Evolutionary conservation across 129 eudicot genomes (phyloP).

Genomic region (Centaurea solstitialis): DNA sequence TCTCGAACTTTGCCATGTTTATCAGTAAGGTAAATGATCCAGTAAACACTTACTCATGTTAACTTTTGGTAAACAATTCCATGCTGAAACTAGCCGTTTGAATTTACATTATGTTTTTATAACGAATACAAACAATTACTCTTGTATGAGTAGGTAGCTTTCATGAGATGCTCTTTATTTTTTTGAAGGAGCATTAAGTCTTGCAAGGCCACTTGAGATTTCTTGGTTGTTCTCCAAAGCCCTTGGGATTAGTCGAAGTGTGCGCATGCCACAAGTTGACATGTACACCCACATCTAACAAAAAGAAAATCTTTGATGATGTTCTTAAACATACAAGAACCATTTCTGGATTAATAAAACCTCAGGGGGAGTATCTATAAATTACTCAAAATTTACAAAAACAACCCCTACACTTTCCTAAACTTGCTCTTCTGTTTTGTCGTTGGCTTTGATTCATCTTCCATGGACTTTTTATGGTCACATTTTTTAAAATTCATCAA

Average conservation of each 20-base stretch:
- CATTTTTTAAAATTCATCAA: conserved; percentile 1
- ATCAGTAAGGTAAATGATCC: too few relatives aligned
- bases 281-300: neutral
- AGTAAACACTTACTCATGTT: too few relatives aligned
- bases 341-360: neutral
- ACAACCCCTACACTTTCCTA: conserved; percentile 16
- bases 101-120: too few relatives aligned
- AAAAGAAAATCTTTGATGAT: neutral
- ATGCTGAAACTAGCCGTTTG: too few relatives aligned
- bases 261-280: too few relatives aligned
- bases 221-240: too few relatives aligned
- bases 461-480: neutral
- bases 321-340: neutral
- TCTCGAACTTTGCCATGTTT: too few relatives aligned
- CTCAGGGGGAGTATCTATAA: neutral
- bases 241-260: too few relatives aligned
- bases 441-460: neutral
- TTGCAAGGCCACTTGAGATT: too few relatives aligned
- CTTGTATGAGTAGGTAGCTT: neutral
- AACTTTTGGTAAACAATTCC: too few relatives aligned
- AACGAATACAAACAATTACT: too few relatives aligned
- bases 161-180: neutral
- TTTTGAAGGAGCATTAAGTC: neutral
- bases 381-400: neutral
- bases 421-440: neutral